Percentiles rank a stretch among this genome's conserved stretches.
Evolutionary conservation across 78 protist species (phyloP).

Genomic region (Anaeramoeba flamelloides): DNA sequence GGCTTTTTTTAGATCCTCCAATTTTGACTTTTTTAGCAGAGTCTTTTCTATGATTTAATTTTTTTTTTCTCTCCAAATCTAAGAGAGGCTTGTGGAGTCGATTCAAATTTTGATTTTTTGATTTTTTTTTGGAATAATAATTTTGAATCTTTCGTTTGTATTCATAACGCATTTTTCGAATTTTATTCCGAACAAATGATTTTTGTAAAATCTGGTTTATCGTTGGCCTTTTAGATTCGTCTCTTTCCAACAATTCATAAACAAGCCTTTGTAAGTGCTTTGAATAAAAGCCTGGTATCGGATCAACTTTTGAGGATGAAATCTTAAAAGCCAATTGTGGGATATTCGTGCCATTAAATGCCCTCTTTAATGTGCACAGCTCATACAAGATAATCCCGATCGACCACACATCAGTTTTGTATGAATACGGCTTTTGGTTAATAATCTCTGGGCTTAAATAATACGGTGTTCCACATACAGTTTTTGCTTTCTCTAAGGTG

Average conservation of each 20-base stretch:
- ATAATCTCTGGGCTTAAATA: conserved; percentile 44
- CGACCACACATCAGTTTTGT: conserved; percentile 45
- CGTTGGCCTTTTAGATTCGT: neutral
- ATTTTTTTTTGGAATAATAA: too few species aligned
- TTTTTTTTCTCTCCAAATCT: too few species aligned
- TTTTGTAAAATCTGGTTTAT: neutral
- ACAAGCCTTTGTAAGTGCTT: neutral
- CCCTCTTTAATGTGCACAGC: conserved; percentile 49
- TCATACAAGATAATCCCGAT: conserved; percentile 57
- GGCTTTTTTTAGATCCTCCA: too few species aligned
- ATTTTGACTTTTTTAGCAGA: too few species aligned
- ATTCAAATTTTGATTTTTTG: too few species aligned
- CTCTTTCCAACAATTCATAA: neutral
- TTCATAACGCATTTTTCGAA: too few species aligned
- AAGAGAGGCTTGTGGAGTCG: too few species aligned
- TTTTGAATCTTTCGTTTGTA: too few species aligned
- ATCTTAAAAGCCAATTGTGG: conserved; percentile 56
- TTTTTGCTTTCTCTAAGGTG: conserved; percentile 10
- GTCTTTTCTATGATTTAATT: too few species aligned
- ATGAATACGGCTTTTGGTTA: conserved; percentile 28
- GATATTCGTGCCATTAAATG: conserved; percentile 63
- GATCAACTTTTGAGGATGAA: conserved; percentile 13
- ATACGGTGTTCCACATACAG: conserved; percentile 40
- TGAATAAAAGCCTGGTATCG: neutral
- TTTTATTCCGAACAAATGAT: neutral